Evolutionary conservation across 495 filamentous ascomycete species (phyloP).

Genomic region (Aspergillus conjunctus): DNA sequence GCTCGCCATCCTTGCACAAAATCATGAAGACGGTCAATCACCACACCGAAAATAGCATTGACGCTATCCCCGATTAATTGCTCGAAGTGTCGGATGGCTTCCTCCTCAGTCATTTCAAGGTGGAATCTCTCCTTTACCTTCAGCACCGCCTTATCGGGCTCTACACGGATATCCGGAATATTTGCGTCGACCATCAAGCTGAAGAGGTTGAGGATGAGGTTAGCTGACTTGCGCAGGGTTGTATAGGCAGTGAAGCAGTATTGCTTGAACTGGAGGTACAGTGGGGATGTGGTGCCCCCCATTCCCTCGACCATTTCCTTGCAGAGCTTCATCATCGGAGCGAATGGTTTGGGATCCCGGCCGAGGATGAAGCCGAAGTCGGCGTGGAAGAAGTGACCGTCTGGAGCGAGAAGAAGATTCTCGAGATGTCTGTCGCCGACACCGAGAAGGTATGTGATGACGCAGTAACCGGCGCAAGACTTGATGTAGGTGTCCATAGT

Average conservation of each 20-base stretch:
- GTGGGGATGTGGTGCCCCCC: conserved; percentile 76
- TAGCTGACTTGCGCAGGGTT: conserved; percentile 82
- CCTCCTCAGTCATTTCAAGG: conserved; percentile 89
- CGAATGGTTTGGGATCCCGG: conserved; percentile 95
- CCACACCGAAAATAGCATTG: conserved; percentile 83
- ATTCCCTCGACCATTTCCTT: conserved; percentile 99
- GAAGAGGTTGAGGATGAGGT: conserved; percentile 94
- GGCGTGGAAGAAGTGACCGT: conserved; percentile 95
- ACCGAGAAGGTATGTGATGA: conserved; percentile 98
- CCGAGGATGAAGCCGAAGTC: conserved; percentile 98
- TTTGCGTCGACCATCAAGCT: conserved; percentile 96
- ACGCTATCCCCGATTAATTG: conserved; percentile 85
- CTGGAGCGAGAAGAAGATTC: conserved; percentile 87
- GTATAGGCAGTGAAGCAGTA: conserved; percentile 97
- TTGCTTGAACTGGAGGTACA: conserved; percentile 86
- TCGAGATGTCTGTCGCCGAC: conserved; percentile 96
- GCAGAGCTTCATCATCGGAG: conserved; percentile 93
- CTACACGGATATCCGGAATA: conserved; percentile 90
- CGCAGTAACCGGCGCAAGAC: conserved; percentile 95
- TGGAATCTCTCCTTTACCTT: conserved; percentile 96
- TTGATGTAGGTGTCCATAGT: conserved; percentile 95
- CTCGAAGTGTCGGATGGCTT: conserved; percentile 85
- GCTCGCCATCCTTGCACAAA: conserved; percentile 88
- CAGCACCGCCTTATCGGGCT: conserved; percentile 87
- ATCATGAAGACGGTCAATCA: conserved; percentile 94